Percentiles rank a stretch among this genome's conserved stretches.
These are phyloP conservation scores for Metahyphopichia silvanorum DNA, from an alignment of 805 yeast species.

Conservation along the genomic window DNA sequence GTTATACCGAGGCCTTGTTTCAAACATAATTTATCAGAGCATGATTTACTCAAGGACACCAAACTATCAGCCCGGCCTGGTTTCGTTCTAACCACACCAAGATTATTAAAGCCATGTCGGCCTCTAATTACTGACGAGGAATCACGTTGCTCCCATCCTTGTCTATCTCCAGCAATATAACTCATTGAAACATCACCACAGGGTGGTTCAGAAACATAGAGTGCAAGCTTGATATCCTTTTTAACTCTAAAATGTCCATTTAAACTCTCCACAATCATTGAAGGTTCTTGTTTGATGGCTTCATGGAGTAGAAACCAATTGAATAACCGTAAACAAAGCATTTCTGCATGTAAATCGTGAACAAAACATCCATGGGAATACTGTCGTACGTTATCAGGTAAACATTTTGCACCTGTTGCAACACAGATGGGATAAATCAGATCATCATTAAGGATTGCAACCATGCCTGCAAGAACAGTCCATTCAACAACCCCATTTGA, in stretches of 20 bases:
- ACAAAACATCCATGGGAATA: slow-evolving; percentile 57
- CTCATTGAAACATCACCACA: slow-evolving; percentile 88
- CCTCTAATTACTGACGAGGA: slow-evolving; percentile 47
- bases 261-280: slow-evolving; percentile 12
- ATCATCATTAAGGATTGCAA: slow-evolving; percentile 32
- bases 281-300: slow-evolving; percentile 17
- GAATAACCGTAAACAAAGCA: slow-evolving; percentile 67
- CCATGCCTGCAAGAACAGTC: slow-evolving; percentile 80
- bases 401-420: slow-evolving; percentile 81
- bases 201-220: slow-evolving; percentile 74
- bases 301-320: slow-evolving; percentile 58
- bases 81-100: slow-evolving; percentile 80
- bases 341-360: slow-evolving; percentile 92
- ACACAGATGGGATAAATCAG: slow-evolving; percentile 41
- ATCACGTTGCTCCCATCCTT: background rate
- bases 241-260: slow-evolving; percentile 26
- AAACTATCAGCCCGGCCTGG: slow-evolving; percentile 87
- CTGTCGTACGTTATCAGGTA: slow-evolving; percentile 51
- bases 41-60: slow-evolving; percentile 73
- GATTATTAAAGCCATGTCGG: slow-evolving; percentile 48
- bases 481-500: slow-evolving; percentile 73
- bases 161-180: slow-evolving; percentile 13
- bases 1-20: slow-evolving; percentile 57
- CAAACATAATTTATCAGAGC: slow-evolving; percentile 78
- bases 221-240: slow-evolving; percentile 42